Conservation (phyloP, 2,329 filamentous ascomycete genomes). For the Colletotrichum incanum region DNA sequence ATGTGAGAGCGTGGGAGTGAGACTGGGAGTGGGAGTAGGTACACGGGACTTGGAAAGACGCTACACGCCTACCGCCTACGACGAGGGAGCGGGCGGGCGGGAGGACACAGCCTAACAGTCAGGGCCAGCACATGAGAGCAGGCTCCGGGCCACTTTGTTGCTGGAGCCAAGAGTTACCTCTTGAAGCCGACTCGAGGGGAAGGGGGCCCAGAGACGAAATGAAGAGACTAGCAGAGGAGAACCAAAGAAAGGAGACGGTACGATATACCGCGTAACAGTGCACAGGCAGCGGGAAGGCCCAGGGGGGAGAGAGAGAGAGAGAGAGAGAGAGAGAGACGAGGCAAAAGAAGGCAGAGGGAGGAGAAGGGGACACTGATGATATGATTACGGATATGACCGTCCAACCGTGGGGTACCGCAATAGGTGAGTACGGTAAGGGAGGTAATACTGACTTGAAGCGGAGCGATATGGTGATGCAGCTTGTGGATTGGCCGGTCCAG, state of each 20-base stretch:
- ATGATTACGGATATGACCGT: constrained; percentile 25
- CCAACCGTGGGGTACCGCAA: background rate
- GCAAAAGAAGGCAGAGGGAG: background rate
- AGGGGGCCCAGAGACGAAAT: background rate
- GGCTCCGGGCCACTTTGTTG: constrained; percentile 8
- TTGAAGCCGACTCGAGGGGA: background rate
- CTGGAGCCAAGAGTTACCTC: constrained; percentile 11
- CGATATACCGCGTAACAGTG: background rate
- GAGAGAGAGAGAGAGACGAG: background rate
- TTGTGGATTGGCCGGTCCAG: constrained; percentile 11
- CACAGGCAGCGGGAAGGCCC: constrained; percentile 5
- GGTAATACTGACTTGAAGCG: constrained; percentile 18
- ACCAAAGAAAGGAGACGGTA: background rate
- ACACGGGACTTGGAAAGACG: constrained; percentile 1
- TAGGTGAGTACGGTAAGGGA: background rate
- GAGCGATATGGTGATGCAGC: background rate
- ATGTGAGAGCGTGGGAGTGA: constrained; percentile 1
- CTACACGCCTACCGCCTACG: constrained; percentile 1
- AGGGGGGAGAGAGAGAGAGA: background rate
- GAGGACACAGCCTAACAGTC: constrained; percentile 11
- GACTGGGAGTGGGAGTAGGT: constrained; percentile 23
- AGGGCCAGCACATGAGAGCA: constrained; percentile 10
- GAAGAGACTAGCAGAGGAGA: background rate
- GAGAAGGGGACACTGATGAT: constrained; percentile 5
- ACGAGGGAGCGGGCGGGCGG: constrained; percentile 6